Evolutionary conservation across 129 eudicot species (phyloP).

Genomic region (Silybum marianum): DNA sequence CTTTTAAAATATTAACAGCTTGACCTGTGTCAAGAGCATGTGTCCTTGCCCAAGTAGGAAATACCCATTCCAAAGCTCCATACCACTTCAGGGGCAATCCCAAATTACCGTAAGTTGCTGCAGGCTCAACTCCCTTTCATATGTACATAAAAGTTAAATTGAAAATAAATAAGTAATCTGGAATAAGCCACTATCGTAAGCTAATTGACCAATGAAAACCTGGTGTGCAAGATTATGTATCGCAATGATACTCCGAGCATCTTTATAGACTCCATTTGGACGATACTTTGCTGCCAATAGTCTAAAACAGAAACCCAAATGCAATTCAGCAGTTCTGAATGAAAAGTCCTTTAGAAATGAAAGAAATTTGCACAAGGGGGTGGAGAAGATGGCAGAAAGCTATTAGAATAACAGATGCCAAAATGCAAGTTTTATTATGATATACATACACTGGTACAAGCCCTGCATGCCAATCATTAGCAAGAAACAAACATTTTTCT

Average conservation of each 20-base stretch:
- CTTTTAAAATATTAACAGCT: slow-evolving; percentile 83
- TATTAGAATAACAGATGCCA: no score
- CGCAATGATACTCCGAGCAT: slow-evolving; percentile 82
- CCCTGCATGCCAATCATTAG: slow-evolving; percentile 97
- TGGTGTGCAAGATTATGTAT: slow-evolving; percentile 98
- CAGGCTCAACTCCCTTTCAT: slow-evolving; percentile 85
- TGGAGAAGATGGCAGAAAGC: no score
- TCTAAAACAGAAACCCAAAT: slow-evolving; percentile 34
- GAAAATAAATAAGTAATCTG: neutral
- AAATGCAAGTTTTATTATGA: neutral
- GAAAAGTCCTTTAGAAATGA: neutral
- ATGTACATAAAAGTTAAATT: neutral
- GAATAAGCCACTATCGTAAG: neutral
- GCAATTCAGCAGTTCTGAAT: neutral
- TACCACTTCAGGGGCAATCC: slow-evolving; percentile 84
- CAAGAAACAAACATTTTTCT: slow-evolving; percentile 84
- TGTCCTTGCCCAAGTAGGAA: slow-evolving; percentile 90
- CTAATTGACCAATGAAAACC: slow-evolving; percentile 39
- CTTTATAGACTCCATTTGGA: slow-evolving; percentile 89
- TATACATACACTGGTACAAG: slow-evolving; percentile 80
- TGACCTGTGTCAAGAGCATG: slow-evolving; percentile 93
- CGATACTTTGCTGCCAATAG: slow-evolving; percentile 97
- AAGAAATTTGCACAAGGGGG: neutral
- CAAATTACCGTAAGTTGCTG: slow-evolving; percentile 62
- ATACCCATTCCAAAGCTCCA: slow-evolving; percentile 80